Percentiles rank a stretch among this genome's conserved stretches.
Evolutionary conservation across 345 rosid genomes (phyloP).

Genomic region (Erodium maritimum): DNA sequence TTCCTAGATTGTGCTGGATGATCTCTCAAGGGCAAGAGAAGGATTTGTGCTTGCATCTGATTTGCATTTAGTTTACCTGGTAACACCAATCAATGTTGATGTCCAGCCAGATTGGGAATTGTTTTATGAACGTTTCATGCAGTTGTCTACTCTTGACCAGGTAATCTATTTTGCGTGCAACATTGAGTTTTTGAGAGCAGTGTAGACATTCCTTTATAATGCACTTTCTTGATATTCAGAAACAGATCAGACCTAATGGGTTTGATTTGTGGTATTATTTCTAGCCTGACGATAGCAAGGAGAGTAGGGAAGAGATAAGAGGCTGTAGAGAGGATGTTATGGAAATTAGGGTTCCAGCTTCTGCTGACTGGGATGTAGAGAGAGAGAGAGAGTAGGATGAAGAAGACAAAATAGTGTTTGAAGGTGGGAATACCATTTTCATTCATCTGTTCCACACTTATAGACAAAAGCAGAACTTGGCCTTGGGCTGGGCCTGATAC

Average conservation of each 20-base stretch:
- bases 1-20: conserved; percentile 83
- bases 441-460: too few relatives aligned
- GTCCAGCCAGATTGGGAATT: conserved; percentile 96
- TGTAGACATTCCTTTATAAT: not conserved
- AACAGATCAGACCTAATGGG: too few relatives aligned
- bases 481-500: too few relatives aligned
- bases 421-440: too few relatives aligned
- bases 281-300: too few relatives aligned
- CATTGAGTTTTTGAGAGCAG: not conserved
- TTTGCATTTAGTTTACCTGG: conserved; percentile 84
- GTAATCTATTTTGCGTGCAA: conserved; percentile 24
- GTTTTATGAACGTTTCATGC: conserved; percentile 80
- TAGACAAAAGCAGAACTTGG: too few relatives aligned
- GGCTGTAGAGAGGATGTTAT: too few relatives aligned
- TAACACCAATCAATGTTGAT: conserved; percentile 86
- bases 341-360: too few relatives aligned
- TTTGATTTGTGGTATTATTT: conserved; percentile 2
- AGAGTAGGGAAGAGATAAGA: too few relatives aligned
- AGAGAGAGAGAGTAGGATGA: too few relatives aligned
- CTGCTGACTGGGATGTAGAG: too few relatives aligned
- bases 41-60: conserved; percentile 95
- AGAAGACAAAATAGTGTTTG: too few relatives aligned
- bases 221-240: not conserved
- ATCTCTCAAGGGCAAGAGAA: conserved; percentile 92
- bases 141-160: conserved; percentile 79